phyloP scores from a whole-genome alignment of 371 early-diverging fungal species.

The Mucor indicus region DNA sequence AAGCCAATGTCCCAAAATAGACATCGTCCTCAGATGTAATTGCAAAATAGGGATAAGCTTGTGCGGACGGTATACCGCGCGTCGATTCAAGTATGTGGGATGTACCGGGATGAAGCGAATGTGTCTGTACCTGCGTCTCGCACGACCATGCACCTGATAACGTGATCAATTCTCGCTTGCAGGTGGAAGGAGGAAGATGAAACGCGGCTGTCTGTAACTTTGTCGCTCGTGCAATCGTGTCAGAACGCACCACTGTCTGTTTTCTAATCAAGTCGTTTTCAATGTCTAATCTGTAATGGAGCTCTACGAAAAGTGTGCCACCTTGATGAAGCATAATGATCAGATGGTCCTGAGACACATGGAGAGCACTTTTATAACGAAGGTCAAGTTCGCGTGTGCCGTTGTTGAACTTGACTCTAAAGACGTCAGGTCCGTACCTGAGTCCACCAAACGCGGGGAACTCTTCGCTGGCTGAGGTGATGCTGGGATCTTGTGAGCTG shows the following conservation, averaged over 20 bases:
- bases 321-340: conserved; percentile 16
- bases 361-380: conserved; percentile 2
- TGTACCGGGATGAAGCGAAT: conserved; percentile 22
- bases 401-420: conserved; percentile 25
- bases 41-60: conserved; percentile 43
- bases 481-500: conserved; percentile 30
- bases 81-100: conserved; percentile 21
- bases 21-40: conserved; percentile 19
- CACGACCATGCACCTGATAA: conserved; percentile 39
- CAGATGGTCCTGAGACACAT: conserved; percentile 1
- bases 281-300: conserved; percentile 28
- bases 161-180: conserved; percentile 24
- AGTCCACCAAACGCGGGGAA: conserved; percentile 42
- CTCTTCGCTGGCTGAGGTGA: conserved; percentile 35
- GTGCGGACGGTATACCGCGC: conserved; percentile 36
- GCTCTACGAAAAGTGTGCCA: conserved; percentile 12
- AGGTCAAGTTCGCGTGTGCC: conserved; percentile 32
- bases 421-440: conserved; percentile 26
- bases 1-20: conserved; percentile 43
- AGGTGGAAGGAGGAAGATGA: conserved; percentile 26
- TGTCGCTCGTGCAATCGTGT: not conserved
- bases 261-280: conserved; percentile 30
- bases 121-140: conserved; percentile 31
- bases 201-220: conserved; percentile 34
- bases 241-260: not conserved